Evolutionary conservation across 1,284 basidiomycete species (phyloP), one percentile per base, ranked within the genome.

Genomic region (Malassezia japonica): DNA sequence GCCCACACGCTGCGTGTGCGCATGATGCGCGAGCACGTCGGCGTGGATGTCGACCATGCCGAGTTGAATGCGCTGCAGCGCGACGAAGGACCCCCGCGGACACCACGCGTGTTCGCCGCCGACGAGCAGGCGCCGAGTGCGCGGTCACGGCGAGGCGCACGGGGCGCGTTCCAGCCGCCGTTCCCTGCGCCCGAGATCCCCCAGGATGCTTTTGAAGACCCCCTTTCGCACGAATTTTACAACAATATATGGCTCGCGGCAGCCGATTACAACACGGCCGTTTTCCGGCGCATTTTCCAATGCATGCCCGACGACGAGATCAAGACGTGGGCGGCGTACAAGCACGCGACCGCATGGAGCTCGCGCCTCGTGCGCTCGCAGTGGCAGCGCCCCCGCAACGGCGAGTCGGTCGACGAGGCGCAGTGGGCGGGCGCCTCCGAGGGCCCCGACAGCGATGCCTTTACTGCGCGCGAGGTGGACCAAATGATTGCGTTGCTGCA

Each of bases 11-110:
- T 99, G 23, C 84, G 92, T 9, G 79, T 98, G 42, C 82, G 91
- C 7, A 78, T 98, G 42, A 99, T 99, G 92, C 81, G 87, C 48
- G 92, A 99, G 73, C 92, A 99, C 72, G 77, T 92, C 48, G 92
- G 92, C 3, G 79, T 96, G 48, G 90, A 98, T 71, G 90, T 96
- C 21, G 92, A 99, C 70, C 81, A 82, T 7, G 78, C 95, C 62
- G 83, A 84, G 52, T 10, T n/a, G 13, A 31, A 32, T n/a, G 20
- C 42, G 13, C 29, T 34, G 13, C 5, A 23, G 3, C 20, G 8
- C 10, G 27, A 44, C n/a, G 12, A 6, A n/a, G 28, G 15, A 4
- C 20, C 40, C 3, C 7, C 25, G 23, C n/a, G 24, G 15, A 18
- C 6, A 6, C 15, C 8, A n/a, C 15, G 15, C 6, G 31, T 13